Base-by-base conservation (phyloP, 305 asterid genomes). In the Solanum hybrid region DNA sequence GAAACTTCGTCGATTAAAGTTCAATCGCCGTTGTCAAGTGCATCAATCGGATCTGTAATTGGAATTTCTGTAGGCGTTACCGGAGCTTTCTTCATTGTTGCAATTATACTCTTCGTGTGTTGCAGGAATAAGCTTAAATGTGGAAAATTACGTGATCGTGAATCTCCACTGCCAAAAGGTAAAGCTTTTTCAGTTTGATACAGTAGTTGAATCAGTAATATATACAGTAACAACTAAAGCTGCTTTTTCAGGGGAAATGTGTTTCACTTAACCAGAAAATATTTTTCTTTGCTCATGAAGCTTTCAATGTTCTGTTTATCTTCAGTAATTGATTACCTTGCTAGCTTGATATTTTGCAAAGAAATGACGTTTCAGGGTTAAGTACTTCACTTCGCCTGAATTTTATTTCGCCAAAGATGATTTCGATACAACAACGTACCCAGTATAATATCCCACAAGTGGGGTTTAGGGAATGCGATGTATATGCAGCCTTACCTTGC, bases 41-140 rank as follows among this genome's bases (percentile, higher is more conserved):
- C 84, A 71, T 71, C 90, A 29, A 42, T 72, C 29, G 88, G 90
- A 17, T n/a, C 78, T 22, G 64, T 82, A 27, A 42, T 89, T 71
- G 90, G 88, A 38, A 89, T 89, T 66, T 79, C 88, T 15, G 45
- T 85, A 8, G 90, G 88, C 22, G 78, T 85, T 38, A 76, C 88
- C 1, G 90, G 88, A 71, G 81, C 73, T n/a, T 71, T 88, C 77
- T 79, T 88, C 36, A 56, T 60, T 64, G 27, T 88, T 32, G 90
- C 86, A 17, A 19, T 60, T 22, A 35, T 79, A 19, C 73, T 79
- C 17, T 78, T 36, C 29, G 35, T 78, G 19, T 88, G 87, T 64
- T 79, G 42, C 40, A 79, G 79, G 51, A 88, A 64, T 13, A 88
- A 37, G 38, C 34, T 29, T 29, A 60, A 79, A 10, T 11, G 8